A percentile compares a stretch with the other conserved stretches of the same genome.
phyloP scores from a whole-genome alignment of 495 filamentous ascomycete genomes.

The Neurospora sp. region DNA sequence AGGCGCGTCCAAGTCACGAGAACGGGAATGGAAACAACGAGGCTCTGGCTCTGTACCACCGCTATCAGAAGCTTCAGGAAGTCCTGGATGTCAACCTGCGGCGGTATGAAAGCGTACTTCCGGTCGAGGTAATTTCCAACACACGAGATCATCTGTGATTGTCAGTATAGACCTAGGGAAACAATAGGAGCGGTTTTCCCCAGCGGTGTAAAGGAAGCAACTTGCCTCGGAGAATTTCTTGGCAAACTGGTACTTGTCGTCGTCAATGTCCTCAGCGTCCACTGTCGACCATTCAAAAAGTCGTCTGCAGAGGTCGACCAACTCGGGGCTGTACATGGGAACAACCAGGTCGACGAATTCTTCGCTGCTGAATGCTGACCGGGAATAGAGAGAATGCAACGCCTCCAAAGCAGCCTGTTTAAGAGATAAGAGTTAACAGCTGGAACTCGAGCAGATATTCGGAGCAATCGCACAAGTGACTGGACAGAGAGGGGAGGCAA shows the following conservation, averaged over 20 bases:
- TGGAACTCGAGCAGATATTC: neutral
- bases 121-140: conserved; percentile 76
- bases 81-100: conserved; percentile 50
- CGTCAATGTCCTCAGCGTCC: conserved; percentile 70
- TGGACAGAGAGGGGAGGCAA: conserved; percentile 18
- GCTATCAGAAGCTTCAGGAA: conserved; percentile 71
- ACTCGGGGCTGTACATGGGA: conserved; percentile 63
- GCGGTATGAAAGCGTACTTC: conserved; percentile 50
- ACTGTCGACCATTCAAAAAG: conserved; percentile 78
- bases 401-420: conserved; percentile 71
- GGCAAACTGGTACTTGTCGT: conserved; percentile 80
- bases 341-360: conserved; percentile 71
- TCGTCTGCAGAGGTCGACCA: conserved; percentile 59
- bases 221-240: conserved; percentile 89
- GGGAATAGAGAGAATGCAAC: conserved; percentile 69
- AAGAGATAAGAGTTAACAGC: neutral
- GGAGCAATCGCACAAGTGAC: conserved; percentile 34
- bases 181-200: neutral
- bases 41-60: conserved; percentile 73
- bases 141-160: conserved; percentile 63
- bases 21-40: conserved; percentile 85
- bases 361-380: conserved; percentile 61
- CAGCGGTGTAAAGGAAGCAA: neutral
- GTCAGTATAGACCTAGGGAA: conserved; percentile 12
- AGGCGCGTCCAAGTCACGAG: conserved; percentile 84